Percentiles rank a stretch among this genome's conserved stretches.
Evolutionary conservation across 1,139 yeast species (phyloP).

Genomic region (Nematodospora anomalae): DNA sequence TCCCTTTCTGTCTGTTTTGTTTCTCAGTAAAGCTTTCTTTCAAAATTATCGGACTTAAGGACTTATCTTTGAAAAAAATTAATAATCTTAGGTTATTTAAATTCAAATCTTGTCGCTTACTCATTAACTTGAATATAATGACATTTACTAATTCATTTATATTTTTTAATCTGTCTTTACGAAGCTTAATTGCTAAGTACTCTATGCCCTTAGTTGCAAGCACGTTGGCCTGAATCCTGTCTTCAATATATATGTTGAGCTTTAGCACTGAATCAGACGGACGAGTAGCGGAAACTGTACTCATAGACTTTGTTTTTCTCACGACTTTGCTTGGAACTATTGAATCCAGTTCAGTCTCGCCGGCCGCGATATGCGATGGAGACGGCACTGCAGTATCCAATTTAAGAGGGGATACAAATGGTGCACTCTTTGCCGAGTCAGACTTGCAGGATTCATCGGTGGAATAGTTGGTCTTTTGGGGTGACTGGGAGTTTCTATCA

Average conservation of each 20-base stretch:
- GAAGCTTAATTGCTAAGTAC: slow-evolving; percentile 22
- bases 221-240: not conserved
- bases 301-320: no score
- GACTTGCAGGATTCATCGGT: no score
- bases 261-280: slow-evolving; percentile 3
- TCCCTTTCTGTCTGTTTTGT: not conserved
- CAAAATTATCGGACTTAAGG: slow-evolving; percentile 27
- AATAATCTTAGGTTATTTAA: slow-evolving; percentile 21
- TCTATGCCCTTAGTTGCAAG: slow-evolving; percentile 1
- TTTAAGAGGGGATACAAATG: no score
- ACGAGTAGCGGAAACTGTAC: no score
- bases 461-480: no score
- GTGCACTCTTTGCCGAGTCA: no score
- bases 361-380: no score
- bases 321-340: no score
- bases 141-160: slow-evolving; percentile 29
- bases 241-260: slow-evolving; percentile 6
- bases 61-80: slow-evolving; percentile 26
- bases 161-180: slow-evolving; percentile 27
- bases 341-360: no score
- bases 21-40: slow-evolving; percentile 14
- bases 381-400: no score
- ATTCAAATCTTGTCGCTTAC: slow-evolving; percentile 18
- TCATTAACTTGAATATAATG: slow-evolving; percentile 22
- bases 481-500: no score